phyloP scores from a whole-genome alignment of 495 filamentous ascomycete genomes.

The Tuber calosporum region DNA sequence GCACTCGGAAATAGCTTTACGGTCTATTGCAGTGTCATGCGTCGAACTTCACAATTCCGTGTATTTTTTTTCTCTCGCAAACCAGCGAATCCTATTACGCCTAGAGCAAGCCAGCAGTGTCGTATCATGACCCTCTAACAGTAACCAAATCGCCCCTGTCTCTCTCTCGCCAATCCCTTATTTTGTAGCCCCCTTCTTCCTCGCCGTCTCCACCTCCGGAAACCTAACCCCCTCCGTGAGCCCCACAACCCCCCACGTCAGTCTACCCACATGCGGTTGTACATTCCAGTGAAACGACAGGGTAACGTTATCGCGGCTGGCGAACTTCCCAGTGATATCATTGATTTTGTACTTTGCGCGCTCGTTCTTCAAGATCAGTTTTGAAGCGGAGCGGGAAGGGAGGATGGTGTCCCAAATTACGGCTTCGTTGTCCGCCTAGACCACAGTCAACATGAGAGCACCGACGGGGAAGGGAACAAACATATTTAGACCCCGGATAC shows the following conservation, averaged over 20 bases:
- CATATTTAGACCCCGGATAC: constrained; percentile 41
- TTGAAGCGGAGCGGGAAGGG: constrained; percentile 56
- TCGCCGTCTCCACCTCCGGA: constrained; percentile 14
- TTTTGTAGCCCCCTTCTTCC: not conserved
- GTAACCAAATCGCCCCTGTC: not conserved
- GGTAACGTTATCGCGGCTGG: constrained; percentile 61
- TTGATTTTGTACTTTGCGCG: constrained; percentile 93
- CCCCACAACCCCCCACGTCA: constrained; percentile 59
- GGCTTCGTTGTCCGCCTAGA: constrained; percentile 55
- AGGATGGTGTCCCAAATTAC: constrained; percentile 96
- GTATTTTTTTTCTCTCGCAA: not conserved
- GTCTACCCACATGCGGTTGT: constrained; percentile 87
- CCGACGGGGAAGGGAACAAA: constrained; percentile 14
- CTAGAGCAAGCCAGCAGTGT: not conserved
- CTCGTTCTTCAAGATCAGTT: constrained; percentile 67
- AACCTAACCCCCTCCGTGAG: constrained; percentile 25
- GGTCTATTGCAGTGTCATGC: not conserved
- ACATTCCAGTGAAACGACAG: constrained; percentile 87
- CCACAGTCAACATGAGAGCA: not conserved
- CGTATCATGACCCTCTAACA: not conserved
- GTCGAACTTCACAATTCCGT: not conserved
- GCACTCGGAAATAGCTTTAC: not conserved
- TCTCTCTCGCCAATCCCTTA: not conserved
- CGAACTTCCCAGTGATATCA: constrained; percentile 70
- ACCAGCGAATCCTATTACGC: not conserved